These are phyloP conservation scores for Puccinia triticina DNA, from an alignment of 1,284 basidiomycete genomes.

Conservation along the genomic window DNA sequence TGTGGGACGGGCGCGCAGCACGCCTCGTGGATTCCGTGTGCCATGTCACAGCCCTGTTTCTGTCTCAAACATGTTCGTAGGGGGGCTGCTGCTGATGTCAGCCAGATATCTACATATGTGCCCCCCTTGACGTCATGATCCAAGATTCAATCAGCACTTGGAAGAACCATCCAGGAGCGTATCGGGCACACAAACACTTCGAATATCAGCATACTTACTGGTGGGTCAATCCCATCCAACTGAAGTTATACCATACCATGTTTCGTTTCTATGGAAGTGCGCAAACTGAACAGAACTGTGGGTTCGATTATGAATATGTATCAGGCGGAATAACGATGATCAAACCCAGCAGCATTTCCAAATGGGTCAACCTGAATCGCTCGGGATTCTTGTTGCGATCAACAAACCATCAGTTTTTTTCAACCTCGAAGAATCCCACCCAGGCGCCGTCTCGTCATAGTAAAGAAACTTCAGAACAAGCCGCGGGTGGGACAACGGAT, in stretches of 20 bases:
- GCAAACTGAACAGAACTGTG: background rate
- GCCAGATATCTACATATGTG: background rate
- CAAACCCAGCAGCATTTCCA: background rate
- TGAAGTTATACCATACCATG: background rate
- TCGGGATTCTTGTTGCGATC: background rate
- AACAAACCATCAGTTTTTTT: background rate
- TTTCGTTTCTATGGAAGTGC: background rate
- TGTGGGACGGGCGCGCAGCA: slow-evolving; percentile 11
- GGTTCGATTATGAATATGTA: background rate
- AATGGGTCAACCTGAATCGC: background rate
- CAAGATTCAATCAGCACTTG: background rate
- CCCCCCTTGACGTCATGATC: slow-evolving; percentile 21
- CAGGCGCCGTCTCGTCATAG: background rate
- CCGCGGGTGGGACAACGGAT: slow-evolving; percentile 26
- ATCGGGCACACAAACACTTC: background rate
- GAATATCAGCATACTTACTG: too few species aligned
- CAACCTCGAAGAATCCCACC: background rate
- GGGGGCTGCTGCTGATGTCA: background rate
- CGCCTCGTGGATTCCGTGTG: background rate
- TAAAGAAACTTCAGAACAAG: slow-evolving; percentile 31
- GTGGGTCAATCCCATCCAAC: background rate
- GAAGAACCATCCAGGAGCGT: background rate
- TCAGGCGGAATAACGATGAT: background rate
- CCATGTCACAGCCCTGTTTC: too few species aligned
- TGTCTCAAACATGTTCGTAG: too few species aligned